Conservation (phyloP, 2,329 filamentous ascomycete species). For the Penicillium sp. region DNA sequence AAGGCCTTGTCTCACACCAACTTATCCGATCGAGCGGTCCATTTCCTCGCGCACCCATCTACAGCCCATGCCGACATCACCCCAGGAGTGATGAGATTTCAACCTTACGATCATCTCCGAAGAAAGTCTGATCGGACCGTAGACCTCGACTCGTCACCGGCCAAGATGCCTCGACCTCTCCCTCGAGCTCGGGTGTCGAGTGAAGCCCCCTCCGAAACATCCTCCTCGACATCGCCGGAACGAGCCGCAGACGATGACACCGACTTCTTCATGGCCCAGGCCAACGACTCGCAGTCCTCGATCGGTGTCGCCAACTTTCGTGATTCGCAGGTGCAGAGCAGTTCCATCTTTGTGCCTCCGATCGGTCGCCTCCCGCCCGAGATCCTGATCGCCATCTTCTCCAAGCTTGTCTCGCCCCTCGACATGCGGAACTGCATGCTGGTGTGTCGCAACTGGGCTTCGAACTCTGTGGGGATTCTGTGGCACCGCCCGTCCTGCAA, state of each 20-base stretch:
- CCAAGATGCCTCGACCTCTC: conserved; percentile 38
- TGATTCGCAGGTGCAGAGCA: conserved; percentile 64
- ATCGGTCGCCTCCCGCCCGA: conserved; percentile 85
- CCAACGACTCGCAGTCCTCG: conserved; percentile 89
- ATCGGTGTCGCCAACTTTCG: conserved; percentile 74
- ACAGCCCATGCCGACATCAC: conserved; percentile 15
- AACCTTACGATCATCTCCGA: conserved; percentile 11
- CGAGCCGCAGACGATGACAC: conserved; percentile 77
- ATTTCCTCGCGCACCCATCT: conserved; percentile 4
- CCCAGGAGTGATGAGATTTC: conserved; percentile 20
- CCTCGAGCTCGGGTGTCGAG: conserved; percentile 36
- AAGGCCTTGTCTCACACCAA: background rate
- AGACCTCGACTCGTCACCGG: conserved; percentile 3
- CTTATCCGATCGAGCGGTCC: conserved; percentile 6
- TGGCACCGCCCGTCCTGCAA: conserved; percentile 94
- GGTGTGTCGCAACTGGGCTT: conserved; percentile 89
- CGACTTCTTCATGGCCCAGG: conserved; percentile 77
- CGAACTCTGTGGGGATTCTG: conserved; percentile 84
- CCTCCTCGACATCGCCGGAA: conserved; percentile 45
- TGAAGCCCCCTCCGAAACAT: conserved; percentile 42
- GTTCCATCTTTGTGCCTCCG: conserved; percentile 47
- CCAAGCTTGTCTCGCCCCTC: conserved; percentile 68
- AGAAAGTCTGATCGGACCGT: conserved; percentile 9
- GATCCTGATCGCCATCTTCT: conserved; percentile 88
- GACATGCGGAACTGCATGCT: conserved; percentile 87